Evolutionary conservation across 148 eudicot species (phyloP), one percentile per base, ranked within the genome.

Genomic region (Vaccinium myrtillus): DNA sequence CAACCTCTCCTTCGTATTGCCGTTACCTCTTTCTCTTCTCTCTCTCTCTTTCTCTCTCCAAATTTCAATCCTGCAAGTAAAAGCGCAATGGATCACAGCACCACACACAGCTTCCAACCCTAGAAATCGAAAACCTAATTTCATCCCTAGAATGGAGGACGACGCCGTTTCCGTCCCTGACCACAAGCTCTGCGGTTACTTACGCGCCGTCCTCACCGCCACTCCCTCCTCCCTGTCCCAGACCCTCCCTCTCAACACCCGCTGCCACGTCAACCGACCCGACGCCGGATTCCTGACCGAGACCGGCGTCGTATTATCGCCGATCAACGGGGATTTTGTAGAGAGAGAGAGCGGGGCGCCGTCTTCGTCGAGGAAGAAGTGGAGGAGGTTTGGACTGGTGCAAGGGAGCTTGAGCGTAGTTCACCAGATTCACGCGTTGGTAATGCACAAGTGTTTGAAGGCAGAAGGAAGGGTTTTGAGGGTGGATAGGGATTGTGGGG

Each of bases 161-260:
- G 84, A 79, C 36, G 36, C 32, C 71, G 39, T 11, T 30, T 81
- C 91, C 58, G 51, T 82, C 8, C 53, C 88, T 2, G 90, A 90
- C 75, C 90, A 94, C 91, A 95, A 92, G 83, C 92, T 93, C 50
- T 95, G 97, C 86, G 98, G 93, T 53, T 95, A 77, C 87, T 82
- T 95, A 16, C 70, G 83, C 73, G 81, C 93, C 13, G 91, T 92
- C 11, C 89, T 94, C 75, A 8, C 77, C 25, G 36, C 84, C 13
- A 18, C 80, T 19, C 14, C 83, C 39, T 58, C 81, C 77, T 13
- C 51, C 21, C 48, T 77, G 53, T 77, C 87, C 27, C 80, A 85
- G 67, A 53, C 88, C 79, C 88, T 92, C 53, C 79, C 88, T 81
- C 80, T 85, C 88, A 83, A 86, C 71, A 80, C 92, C 46, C 78